Evolutionary conservation across 2,329 filamentous ascomycete species (phyloP).

Genomic region (Drechslerella dactyloides): DNA sequence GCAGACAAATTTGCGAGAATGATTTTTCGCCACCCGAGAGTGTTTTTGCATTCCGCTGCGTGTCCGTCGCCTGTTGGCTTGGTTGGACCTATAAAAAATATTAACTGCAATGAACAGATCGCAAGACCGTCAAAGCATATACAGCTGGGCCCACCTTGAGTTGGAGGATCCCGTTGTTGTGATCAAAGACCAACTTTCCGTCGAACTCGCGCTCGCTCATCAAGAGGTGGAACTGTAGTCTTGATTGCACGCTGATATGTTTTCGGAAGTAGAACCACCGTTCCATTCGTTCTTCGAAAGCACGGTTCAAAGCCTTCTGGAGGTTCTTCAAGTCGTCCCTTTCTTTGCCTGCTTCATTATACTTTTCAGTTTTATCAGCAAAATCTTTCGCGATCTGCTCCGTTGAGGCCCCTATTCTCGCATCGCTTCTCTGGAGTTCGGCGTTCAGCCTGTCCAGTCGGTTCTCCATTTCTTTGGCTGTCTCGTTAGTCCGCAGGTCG

Average conservation of each 20-base stretch:
- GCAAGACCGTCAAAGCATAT: too few species aligned
- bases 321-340: slow-evolving; percentile 65
- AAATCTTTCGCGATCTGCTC: slow-evolving; percentile 43
- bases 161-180: slow-evolving; percentile 74
- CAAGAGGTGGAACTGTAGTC: slow-evolving; percentile 84
- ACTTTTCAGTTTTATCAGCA: slow-evolving; percentile 46
- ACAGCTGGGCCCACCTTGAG: slow-evolving; percentile 72
- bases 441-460: slow-evolving; percentile 23
- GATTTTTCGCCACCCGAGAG: slow-evolving; percentile 97
- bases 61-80: slow-evolving; percentile 64
- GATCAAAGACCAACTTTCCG: slow-evolving; percentile 79
- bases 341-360: slow-evolving; percentile 34
- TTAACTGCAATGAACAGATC: slow-evolving; percentile 2
- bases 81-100: slow-evolving; percentile 65
- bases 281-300: slow-evolving; percentile 67
- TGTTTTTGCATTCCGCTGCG: slow-evolving; percentile 82
- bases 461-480: slow-evolving; percentile 63
- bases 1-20: slow-evolving; percentile 92
- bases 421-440: slow-evolving; percentile 31
- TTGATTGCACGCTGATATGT: slow-evolving; percentile 82
- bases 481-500: slow-evolving; percentile 62
- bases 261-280: slow-evolving; percentile 84
- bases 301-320: slow-evolving; percentile 55
- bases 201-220: slow-evolving; percentile 88
- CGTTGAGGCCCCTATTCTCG: slow-evolving; percentile 33